These are phyloP conservation scores for Cucumis sativus DNA, from an alignment of 306 rosid species.

Conservation along the genomic window Cucumber_9930_V3 NC_026661.2:4874501-4875000, in stretches of 20 bases:
- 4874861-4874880: too few species aligned
- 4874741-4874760: neutral
- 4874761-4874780: too few species aligned
- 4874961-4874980: too few species aligned
- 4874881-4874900: too few species aligned
- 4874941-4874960: too few species aligned
- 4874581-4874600: conserved; percentile 36
- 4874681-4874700: conserved; percentile 37
- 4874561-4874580: conserved; percentile 50
- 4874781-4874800: too few species aligned
- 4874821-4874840: too few species aligned
- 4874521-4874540: conserved; percentile 82
- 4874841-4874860: too few species aligned
- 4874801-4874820: too few species aligned
- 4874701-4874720: conserved; percentile 32
- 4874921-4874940: too few species aligned
- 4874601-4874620: conserved; percentile 40
- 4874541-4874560: conserved; percentile 51
- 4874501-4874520: conserved; percentile 31
- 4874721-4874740: conserved; percentile 24
- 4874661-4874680: conserved; percentile 35
- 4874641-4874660: conserved; percentile 16
- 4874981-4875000: too few species aligned
- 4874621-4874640: conserved; percentile 38
- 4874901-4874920: too few species aligned